Percentiles rank a stretch among this genome's conserved stretches.
Conservation (phyloP, 139 green algal species). For the Micractinium sp. region DNA sequence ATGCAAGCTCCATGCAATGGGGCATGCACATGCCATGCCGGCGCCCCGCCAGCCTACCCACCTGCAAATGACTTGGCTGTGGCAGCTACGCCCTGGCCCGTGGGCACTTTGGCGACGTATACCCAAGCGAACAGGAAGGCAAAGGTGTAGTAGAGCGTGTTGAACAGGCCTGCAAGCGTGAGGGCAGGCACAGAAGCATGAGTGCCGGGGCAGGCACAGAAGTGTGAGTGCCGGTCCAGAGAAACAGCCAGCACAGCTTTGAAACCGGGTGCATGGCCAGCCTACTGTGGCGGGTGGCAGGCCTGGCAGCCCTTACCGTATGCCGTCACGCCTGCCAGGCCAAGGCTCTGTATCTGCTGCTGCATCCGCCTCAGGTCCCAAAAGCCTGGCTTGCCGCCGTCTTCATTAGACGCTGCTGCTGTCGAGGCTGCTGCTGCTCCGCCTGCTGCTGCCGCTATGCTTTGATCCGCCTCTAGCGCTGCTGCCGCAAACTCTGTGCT, state of each 20-base stretch:
- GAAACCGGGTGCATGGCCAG: neutral
- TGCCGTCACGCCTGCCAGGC: slow-evolving; percentile 60
- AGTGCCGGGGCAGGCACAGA: neutral
- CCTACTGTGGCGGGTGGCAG: neutral
- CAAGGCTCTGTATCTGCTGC: slow-evolving; percentile 34
- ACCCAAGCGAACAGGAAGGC: slow-evolving; percentile 48
- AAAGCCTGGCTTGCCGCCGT: neutral
- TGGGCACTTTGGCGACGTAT: slow-evolving; percentile 32
- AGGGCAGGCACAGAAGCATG: neutral
- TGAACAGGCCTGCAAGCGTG: slow-evolving; percentile 51
- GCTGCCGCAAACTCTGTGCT: neutral
- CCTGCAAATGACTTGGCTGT: slow-evolving; percentile 13
- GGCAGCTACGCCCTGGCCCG: slow-evolving; percentile 5
- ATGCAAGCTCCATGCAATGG: neutral
- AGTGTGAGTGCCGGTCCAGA: neutral
- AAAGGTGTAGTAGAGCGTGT: slow-evolving; percentile 70
- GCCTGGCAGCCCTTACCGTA: slow-evolving; percentile 44
- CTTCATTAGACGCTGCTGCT: too few relatives aligned
- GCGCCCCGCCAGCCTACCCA: neutral
- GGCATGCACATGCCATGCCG: neutral
- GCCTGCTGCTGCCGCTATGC: neutral
- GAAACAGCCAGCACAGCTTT: neutral
- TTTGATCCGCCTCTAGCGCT: neutral
- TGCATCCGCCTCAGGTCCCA: neutral
- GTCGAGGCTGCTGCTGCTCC: neutral